phyloP scores from a whole-genome alignment of 441 rosid species.

The Syzygium malaccense region DNA sequence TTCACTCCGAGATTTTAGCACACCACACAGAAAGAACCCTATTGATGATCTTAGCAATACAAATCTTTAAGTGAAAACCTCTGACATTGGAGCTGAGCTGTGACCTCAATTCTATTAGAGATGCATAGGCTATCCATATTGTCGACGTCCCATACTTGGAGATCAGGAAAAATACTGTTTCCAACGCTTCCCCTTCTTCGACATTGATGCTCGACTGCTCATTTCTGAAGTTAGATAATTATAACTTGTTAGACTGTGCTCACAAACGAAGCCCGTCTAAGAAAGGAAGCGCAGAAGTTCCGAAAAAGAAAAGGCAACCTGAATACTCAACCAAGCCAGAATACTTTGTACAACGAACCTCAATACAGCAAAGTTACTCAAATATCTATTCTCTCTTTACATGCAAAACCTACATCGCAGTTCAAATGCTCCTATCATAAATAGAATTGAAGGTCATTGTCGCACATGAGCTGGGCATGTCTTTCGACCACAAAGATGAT shows the following conservation, averaged over 20 bases:
- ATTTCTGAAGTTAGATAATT: neutral
- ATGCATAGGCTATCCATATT: neutral
- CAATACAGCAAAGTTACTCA: neutral
- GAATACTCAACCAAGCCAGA: neutral
- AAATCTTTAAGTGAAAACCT: neutral
- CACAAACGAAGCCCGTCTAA: neutral
- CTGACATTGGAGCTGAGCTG: neutral
- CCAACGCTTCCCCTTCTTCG: neutral
- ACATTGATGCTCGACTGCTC: neutral
- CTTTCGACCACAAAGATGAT: neutral
- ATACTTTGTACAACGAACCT: neutral
- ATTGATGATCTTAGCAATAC: neutral
- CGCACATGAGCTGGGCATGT: neutral
- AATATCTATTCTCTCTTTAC: neutral
- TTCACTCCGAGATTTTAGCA: neutral
- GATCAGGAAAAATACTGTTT: neutral
- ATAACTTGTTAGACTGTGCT: neutral
- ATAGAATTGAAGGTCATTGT: slow-evolving; percentile 10
- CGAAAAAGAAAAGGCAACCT: neutral
- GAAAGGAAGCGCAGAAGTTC: neutral
- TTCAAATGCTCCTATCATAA: neutral
- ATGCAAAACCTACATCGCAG: neutral
- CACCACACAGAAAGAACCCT: neutral
- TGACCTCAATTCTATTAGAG: neutral
- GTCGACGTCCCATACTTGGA: neutral